These are phyloP conservation scores for Kluyveromyces sp. DNA, from an alignment of 1,139 yeast genomes.

Conservation along the genomic window DNA sequence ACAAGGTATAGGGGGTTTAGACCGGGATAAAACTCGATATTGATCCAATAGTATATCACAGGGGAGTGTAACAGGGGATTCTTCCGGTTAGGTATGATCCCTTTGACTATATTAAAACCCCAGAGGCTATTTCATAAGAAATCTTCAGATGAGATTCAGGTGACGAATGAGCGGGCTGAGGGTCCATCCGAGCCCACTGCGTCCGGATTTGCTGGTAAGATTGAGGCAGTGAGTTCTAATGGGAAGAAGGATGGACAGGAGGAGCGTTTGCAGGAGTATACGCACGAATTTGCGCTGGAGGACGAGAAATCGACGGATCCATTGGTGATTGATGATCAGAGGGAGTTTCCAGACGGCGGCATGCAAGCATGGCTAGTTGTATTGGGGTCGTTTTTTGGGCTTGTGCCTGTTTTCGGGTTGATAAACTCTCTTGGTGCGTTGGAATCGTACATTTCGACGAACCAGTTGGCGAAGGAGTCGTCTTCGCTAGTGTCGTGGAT, in stretches of 20 bases:
- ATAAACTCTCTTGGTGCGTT: slow-evolving; percentile 65
- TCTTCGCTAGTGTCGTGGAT: slow-evolving; percentile 62
- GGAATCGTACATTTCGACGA: slow-evolving; percentile 52
- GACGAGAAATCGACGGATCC: not conserved
- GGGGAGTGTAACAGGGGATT: no score
- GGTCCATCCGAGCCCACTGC: not conserved
- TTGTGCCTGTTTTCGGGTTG: slow-evolving; percentile 56
- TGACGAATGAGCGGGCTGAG: not conserved
- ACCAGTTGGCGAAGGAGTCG: slow-evolving; percentile 44
- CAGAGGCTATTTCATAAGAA: slow-evolving; percentile 2
- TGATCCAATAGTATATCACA: no score
- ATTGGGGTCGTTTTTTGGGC: slow-evolving; percentile 56
- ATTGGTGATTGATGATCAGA: slow-evolving; percentile 1
- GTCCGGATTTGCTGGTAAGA: slow-evolving; percentile 11
- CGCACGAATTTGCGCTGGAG: not conserved
- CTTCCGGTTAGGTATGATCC: not conserved
- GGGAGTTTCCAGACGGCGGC: slow-evolving; percentile 28
- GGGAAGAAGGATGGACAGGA: slow-evolving; percentile 5
- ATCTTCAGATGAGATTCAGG: not conserved
- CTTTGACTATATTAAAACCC: slow-evolving; percentile 1
- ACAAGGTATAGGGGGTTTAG: no score
- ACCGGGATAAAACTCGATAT: no score
- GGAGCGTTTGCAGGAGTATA: not conserved
- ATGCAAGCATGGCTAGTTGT: slow-evolving; percentile 17
- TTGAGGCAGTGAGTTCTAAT: slow-evolving; percentile 5